Base-by-base conservation (phyloP, 768 basidiomycete species). In the Leccinum boreale region DNA sequence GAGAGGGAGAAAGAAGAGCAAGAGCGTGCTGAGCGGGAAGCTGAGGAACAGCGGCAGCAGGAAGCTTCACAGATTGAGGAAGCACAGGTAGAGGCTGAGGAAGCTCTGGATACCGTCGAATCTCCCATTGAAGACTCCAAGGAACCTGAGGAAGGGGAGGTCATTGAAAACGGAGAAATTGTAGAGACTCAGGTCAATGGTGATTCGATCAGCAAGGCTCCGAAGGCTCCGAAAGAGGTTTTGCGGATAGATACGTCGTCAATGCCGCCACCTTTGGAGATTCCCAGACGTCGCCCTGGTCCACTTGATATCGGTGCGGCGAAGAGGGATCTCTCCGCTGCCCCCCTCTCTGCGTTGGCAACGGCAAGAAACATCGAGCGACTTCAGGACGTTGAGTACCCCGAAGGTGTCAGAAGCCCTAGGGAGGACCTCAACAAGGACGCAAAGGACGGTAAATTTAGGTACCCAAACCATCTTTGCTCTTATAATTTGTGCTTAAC, bases 281-380 rank as follows among this genome's bases (percentile, higher is more conserved):
- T 77, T 26, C 64, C 72, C 3, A 45, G 70, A 61, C 81, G 77
- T 44, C 84, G 89, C 28, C 90, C 91, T 24, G 89, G 84, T 55
- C 87, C 82, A 31, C 83, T 93, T 33, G 86, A 93, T 65, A 82
- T 93, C 44, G 78, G 83, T 10, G 75, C 72, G 12, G 75, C 86
- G 9, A 81, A 77, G 66, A 77, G 70, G 58, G 68, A 76, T 44
- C 33, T 61, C 49, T 70, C 69, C n/a, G 57, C 68, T 24, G 53
- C 70, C 24, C 71, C 70, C n/a, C 68, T 65, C 19, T 88, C 86
- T 51, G 85, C 87, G 0, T 77, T 98, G 45, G 84, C 86, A 14
- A 87, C 91, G 10, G 96, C 96, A 36, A 84, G 87, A 53, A 83
- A 85, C 61, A 96, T 99, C 62, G 86, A 89, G 51, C 89, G 96